phyloP scores from a whole-genome alignment of 208 protist species.

The Trypanosoma mega region DNA sequence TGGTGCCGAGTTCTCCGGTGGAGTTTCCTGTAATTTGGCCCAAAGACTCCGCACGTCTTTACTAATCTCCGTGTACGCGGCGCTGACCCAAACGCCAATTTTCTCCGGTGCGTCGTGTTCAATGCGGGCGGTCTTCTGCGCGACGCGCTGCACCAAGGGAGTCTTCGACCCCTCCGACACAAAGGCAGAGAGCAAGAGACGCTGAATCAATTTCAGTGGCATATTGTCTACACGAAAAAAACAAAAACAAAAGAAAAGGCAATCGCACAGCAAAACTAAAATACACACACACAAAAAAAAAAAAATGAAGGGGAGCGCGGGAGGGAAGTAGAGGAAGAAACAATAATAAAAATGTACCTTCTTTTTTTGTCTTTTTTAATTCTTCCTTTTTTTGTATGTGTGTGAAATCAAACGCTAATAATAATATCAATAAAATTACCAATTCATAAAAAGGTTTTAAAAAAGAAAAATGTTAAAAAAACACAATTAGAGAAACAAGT shows the following conservation, averaged over 20 bases:
- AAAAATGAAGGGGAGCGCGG: too few relatives aligned
- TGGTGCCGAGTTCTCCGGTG: background rate
- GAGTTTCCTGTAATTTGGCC: background rate
- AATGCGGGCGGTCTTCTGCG: conserved; percentile 43
- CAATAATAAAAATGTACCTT: too few relatives aligned
- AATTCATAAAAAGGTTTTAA: too few relatives aligned
- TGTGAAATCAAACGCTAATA: too few relatives aligned
- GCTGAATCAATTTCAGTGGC: conserved; percentile 12
- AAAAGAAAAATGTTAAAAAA: too few relatives aligned
- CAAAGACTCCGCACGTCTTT: conserved; percentile 37
- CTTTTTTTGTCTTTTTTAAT: too few relatives aligned
- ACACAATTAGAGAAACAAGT: background rate
- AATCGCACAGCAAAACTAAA: background rate
- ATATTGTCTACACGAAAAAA: too few relatives aligned
- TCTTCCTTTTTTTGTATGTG: too few relatives aligned
- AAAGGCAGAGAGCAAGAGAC: conserved; percentile 11
- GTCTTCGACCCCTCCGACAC: conserved; percentile 34
- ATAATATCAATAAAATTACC: too few relatives aligned
- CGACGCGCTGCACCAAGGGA: conserved; percentile 42
- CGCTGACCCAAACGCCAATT: conserved; percentile 51
- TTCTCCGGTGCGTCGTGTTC: conserved; percentile 41
- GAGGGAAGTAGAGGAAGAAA: too few relatives aligned
- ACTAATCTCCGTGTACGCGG: conserved; percentile 47
- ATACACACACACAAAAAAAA: background rate
- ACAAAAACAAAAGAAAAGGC: too few relatives aligned